Percentiles rank a stretch among this genome's conserved stretches.
These are phyloP conservation scores for Podaxis sp. DNA, from an alignment of 768 basidiomycete genomes.

Conservation along the genomic window DNA sequence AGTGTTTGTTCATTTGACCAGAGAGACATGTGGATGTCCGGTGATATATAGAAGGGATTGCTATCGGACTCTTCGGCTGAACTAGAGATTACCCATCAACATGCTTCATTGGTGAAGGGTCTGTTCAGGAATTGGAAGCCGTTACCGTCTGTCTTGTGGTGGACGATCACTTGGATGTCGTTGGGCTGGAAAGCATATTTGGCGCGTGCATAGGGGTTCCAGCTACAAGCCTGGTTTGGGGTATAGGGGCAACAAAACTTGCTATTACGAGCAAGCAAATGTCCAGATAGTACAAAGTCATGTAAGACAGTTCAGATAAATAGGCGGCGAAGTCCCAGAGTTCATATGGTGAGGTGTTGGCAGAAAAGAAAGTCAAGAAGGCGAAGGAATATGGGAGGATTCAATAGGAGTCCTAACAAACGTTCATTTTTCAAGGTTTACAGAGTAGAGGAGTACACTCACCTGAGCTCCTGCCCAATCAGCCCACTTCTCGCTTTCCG, in stretches of 20 bases:
- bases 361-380: background rate
- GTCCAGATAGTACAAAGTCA: background rate
- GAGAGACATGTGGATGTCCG: too few species aligned
- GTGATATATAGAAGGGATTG: too few species aligned
- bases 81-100: too few species aligned
- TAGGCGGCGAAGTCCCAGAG: background rate
- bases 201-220: too few species aligned
- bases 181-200: too few species aligned
- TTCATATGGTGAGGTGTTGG: background rate
- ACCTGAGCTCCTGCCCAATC: conserved; percentile 6
- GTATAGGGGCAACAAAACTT: background rate
- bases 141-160: too few species aligned
- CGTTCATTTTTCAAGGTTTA: background rate
- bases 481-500: conserved; percentile 10
- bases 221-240: too few species aligned
- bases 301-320: background rate
- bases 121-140: too few species aligned
- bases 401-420: background rate
- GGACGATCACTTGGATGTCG: too few species aligned
- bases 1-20: too few species aligned
- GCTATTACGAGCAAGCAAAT: background rate
- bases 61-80: too few species aligned
- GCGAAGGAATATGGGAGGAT: background rate
- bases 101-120: too few species aligned
- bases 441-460: background rate